Conservation (phyloP, 2,329 filamentous ascomycete genomes). For the Botryosphaeria dothidea region DNA sequence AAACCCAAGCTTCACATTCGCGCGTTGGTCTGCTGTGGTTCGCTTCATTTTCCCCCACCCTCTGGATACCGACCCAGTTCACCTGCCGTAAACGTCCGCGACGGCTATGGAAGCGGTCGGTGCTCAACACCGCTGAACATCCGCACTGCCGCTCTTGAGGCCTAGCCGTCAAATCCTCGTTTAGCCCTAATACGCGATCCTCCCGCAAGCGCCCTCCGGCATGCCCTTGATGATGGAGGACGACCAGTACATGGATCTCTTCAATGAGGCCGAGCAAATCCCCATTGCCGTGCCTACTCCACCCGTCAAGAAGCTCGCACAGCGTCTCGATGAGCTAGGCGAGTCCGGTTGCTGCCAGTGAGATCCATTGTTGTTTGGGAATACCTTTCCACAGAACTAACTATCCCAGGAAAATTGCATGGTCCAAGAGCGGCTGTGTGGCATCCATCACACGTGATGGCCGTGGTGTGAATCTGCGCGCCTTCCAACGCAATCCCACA, state of each 20-base stretch:
- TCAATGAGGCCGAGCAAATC: constrained; percentile 56
- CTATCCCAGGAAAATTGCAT: constrained; percentile 68
- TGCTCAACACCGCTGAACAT: background rate
- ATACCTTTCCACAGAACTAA: background rate
- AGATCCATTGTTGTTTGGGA: constrained; percentile 31
- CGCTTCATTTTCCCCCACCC: background rate
- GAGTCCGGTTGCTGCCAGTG: constrained; percentile 80
- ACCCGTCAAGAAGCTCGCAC: constrained; percentile 66
- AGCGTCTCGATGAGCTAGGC: constrained; percentile 75
- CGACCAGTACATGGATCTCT: constrained; percentile 54
- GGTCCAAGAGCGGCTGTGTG: constrained; percentile 86
- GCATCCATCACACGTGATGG: constrained; percentile 77
- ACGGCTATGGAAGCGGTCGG: constrained; percentile 1
- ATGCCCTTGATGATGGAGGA: constrained; percentile 57
- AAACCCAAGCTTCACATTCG: background rate
- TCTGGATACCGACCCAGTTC: background rate
- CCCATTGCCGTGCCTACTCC: constrained; percentile 56
- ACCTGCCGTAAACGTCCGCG: background rate
- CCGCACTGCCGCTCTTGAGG: background rate
- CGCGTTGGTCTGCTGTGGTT: background rate
- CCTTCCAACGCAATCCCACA: constrained; percentile 67
- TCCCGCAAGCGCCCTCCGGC: background rate
- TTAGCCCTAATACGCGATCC: background rate
- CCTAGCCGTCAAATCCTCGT: background rate
- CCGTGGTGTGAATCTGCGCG: constrained; percentile 68